A percentile compares a stretch with the other conserved stretches of the same genome.
Evolutionary conservation across 345 rosid species (phyloP).

Genomic region (Balakata baccata): DNA sequence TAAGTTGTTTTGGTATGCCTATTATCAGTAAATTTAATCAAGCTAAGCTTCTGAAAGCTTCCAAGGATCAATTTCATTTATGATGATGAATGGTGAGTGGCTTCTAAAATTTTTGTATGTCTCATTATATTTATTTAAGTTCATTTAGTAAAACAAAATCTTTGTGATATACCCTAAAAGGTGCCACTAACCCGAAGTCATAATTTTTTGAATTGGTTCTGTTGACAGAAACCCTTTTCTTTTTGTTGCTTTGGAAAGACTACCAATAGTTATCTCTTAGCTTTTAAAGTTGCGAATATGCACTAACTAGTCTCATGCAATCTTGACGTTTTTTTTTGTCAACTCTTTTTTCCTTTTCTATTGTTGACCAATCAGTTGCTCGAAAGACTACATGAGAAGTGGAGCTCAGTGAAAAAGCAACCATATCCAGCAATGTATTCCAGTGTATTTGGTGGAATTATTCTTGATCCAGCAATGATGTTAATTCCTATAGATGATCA

Average conservation of each 20-base stretch:
- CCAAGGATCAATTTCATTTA: neutral
- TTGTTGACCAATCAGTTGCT: constrained; percentile 41
- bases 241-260: neutral
- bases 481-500: constrained; percentile 72
- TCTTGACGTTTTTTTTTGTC: neutral
- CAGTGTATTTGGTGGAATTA: constrained; percentile 57
- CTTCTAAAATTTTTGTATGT: neutral
- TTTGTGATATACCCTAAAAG: neutral
- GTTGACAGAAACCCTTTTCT: neutral
- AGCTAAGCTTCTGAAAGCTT: neutral
- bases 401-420: constrained; percentile 48
- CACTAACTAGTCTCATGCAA: neutral
- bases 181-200: neutral
- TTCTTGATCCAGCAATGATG: constrained; percentile 70
- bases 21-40: too few species aligned
- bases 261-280: neutral
- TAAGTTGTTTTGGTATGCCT: too few species aligned
- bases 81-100: neutral
- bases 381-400: constrained; percentile 52
- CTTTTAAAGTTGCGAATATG: neutral
- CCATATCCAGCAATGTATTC: constrained; percentile 76
- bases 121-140: neutral
- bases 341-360: neutral
- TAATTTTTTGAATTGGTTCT: neutral
- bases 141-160: neutral